Base-by-base conservation (phyloP, 306 rosid genomes). In the Acacia acuminata region DNA sequence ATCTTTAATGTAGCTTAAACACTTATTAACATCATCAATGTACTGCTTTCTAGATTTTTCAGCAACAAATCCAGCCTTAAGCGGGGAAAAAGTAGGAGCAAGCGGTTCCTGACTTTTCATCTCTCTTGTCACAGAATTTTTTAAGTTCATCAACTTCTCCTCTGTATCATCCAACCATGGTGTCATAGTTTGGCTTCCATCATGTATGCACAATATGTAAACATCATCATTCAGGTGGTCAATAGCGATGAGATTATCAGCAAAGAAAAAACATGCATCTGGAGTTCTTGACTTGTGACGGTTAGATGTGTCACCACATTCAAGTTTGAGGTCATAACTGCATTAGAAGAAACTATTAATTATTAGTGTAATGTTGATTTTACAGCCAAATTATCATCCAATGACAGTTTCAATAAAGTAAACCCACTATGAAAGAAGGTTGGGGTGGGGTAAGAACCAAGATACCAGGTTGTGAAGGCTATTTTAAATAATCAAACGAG, bases 231-330 rank as follows among this genome's bases (percentile, higher is more conserved):
- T 90, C 76, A 81, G 56, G 86, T 96, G 99, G 92, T 96, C 99
- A 58, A 96, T 42, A 64, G 88, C 98, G 36, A 94, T 45, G 77
- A 96, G 84, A 80, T 91, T 94, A 83, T 96, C 99, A 45, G 97
- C 94, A 85, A 96, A 96, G 91, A 96, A 96, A 82, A 96, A 94
- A 76, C 97, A 92, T 56, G 99, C 99, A 85, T 96, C 99, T 58
- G 98, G 99, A 81, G 94, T 88, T 85, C 78, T 83, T 36, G 99
- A 96, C 84, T 89, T 89, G 90, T 96, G 94, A 64, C 60, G 84
- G 85, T 94, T 94, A 45, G 86, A 88, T 16, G 79, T 81, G 53
- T 69, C 88, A 47, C 93, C 96, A 77, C 99, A 94, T 89, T 96
- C 98, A 83, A 86, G 90, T 92, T 96, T 96, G 71, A 96, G 97